Evolutionary conservation across 208 protist genomes (phyloP).

Genomic region (Leishmania arabica): DNA sequence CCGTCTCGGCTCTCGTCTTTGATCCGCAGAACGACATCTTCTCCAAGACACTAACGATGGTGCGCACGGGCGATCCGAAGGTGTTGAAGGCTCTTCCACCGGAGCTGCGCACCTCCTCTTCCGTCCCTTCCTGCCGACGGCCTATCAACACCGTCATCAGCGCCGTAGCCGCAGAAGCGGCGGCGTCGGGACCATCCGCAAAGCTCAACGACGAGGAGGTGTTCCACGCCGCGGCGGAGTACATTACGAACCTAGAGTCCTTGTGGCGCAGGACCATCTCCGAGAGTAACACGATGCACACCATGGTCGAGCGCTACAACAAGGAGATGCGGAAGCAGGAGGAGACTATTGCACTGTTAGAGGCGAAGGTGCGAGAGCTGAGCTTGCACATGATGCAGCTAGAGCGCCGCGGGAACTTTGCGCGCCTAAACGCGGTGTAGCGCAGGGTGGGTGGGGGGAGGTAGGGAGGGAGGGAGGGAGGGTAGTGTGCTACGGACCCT

Average conservation of each 20-base stretch:
- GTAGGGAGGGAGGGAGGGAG: too few relatives aligned
- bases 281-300: slow-evolving; percentile 49
- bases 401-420: slow-evolving; percentile 25
- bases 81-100: slow-evolving; percentile 31
- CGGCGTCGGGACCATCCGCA: not conserved
- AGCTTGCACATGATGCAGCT: slow-evolving; percentile 38
- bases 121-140: not conserved
- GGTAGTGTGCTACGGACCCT: not conserved
- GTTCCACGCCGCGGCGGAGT: slow-evolving; percentile 53
- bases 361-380: slow-evolving; percentile 45
- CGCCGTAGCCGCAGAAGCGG: slow-evolving; percentile 7
- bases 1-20: slow-evolving; percentile 28
- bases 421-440: slow-evolving; percentile 3
- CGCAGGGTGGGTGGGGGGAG: not conserved
- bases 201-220: slow-evolving; percentile 51
- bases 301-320: slow-evolving; percentile 32
- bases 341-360: slow-evolving; percentile 43
- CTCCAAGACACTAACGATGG: slow-evolving; percentile 42
- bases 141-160: slow-evolving; percentile 4
- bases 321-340: slow-evolving; percentile 43
- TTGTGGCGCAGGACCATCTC: slow-evolving; percentile 51
- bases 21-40: slow-evolving; percentile 33
- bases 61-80: slow-evolving; percentile 41
- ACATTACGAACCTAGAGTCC: slow-evolving; percentile 67
- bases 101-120: slow-evolving; percentile 18